Percentiles rank a stretch among this genome's conserved stretches.
Conservation (phyloP, 306 rosid species). For the Acacia crassicarpa region DNA sequence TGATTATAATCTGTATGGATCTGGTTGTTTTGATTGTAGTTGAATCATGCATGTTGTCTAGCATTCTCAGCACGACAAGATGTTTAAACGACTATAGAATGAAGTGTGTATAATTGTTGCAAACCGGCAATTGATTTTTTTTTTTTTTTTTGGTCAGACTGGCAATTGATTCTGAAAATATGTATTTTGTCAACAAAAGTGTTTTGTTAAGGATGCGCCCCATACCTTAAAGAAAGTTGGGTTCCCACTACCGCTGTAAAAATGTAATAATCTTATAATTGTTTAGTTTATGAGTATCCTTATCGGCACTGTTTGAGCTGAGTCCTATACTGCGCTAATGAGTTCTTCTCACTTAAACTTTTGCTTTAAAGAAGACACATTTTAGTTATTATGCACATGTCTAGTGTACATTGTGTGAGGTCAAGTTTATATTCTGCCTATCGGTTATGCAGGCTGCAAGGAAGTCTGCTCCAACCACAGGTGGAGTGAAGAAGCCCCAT, state of each 20-base stretch:
- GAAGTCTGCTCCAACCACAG: constrained; percentile 44
- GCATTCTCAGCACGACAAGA: not conserved
- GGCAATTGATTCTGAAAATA: not conserved
- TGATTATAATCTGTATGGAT: not conserved
- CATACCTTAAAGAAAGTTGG: not conserved
- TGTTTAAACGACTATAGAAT: not conserved
- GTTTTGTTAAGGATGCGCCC: not conserved
- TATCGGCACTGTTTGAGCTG: not conserved
- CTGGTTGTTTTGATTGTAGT: not conserved
- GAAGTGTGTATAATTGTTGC: not conserved
- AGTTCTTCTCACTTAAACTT: not conserved
- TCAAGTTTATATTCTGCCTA: not conserved
- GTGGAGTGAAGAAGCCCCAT: constrained; percentile 46
- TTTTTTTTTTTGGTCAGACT: not conserved
- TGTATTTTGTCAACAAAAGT: not conserved
- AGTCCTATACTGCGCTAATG: not conserved
- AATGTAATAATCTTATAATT: not conserved
- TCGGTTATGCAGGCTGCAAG: constrained; percentile 39
- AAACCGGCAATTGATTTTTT: not conserved
- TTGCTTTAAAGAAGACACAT: not conserved
- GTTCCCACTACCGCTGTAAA: not conserved
- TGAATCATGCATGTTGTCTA: not conserved
- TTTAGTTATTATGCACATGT: not conserved
- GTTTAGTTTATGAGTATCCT: not conserved
- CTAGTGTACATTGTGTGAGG: not conserved